phyloP scores from a whole-genome alignment of 495 filamentous ascomycete species.

The Xylaria venustula region DNA sequence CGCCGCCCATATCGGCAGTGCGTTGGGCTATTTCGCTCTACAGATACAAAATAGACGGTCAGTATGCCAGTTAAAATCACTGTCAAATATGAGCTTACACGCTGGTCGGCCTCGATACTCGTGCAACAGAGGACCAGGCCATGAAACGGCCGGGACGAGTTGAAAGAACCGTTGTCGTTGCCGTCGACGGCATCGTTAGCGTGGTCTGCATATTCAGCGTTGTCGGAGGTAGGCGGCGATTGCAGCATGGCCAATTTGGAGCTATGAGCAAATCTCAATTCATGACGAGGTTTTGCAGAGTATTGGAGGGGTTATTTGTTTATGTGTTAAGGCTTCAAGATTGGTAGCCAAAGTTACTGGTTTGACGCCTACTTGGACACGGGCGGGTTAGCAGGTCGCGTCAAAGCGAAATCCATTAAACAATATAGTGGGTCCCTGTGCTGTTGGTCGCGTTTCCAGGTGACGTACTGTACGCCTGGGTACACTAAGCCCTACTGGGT shows the following conservation, averaged over 20 bases:
- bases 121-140: slow-evolving; percentile 92
- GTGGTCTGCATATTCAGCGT: not conserved
- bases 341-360: too few species aligned
- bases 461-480: not conserved
- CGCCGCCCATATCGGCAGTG: slow-evolving; percentile 80
- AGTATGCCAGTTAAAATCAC: too few species aligned
- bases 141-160: slow-evolving; percentile 63
- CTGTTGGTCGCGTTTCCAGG: slow-evolving; percentile 3
- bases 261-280: not conserved
- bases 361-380: too few species aligned
- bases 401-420: slow-evolving; percentile 6
- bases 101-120: slow-evolving; percentile 73
- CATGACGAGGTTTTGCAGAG: not conserved
- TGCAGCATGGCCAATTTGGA: slow-evolving; percentile 19
- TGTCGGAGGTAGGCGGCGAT: slow-evolving; percentile 18
- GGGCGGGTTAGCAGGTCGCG: not conserved
- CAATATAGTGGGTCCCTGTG: not conserved
- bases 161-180: slow-evolving; percentile 26
- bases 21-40: slow-evolving; percentile 69
- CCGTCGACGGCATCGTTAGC: slow-evolving; percentile 28
- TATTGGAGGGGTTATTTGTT: not conserved
- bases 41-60: too few species aligned
- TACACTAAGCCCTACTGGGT: too few species aligned
- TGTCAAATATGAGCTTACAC: slow-evolving; percentile 56
- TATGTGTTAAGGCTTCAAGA: too few species aligned